Evolutionary conservation across 441 rosid genomes (phyloP).

Genomic region (Syzygium malaccense): DNA sequence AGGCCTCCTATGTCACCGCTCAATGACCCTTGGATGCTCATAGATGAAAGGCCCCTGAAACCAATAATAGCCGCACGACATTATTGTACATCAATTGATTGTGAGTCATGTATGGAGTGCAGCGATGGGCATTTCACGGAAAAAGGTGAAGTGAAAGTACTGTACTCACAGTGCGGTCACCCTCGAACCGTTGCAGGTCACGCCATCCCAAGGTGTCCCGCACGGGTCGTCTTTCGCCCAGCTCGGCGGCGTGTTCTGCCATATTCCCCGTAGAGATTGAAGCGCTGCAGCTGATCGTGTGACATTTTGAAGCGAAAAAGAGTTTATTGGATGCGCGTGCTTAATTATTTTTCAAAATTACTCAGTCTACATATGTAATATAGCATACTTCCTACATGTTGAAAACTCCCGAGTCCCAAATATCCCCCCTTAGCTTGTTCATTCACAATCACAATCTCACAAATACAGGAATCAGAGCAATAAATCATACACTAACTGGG

Average conservation of each 20-base stretch:
- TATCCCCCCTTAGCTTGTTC: neutral
- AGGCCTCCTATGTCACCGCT: conserved; percentile 9
- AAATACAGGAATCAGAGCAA: neutral
- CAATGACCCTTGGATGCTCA: conserved; percentile 6
- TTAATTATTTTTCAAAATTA: neutral
- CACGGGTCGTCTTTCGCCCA: conserved; percentile 10
- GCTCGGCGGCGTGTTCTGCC: conserved; percentile 6
- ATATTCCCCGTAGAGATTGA: neutral
- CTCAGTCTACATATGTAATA: neutral
- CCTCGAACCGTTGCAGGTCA: conserved; percentile 1
- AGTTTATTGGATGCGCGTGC: neutral
- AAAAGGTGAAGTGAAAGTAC: neutral
- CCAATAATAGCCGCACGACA: neutral
- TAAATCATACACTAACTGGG: neutral
- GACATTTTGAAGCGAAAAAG: neutral
- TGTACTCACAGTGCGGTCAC: conserved; percentile 9
- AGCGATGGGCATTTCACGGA: neutral
- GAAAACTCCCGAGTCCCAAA: neutral
- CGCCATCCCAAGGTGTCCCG: conserved; percentile 8
- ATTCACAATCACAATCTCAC: neutral
- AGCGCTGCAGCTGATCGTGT: conserved; percentile 2
- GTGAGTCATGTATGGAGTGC: too few species aligned
- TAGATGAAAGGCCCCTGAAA: neutral
- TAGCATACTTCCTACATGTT: neutral
- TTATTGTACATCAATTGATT: neutral